Percentiles rank a stretch among this genome's conserved stretches.
Evolutionary conservation across 495 filamentous ascomycete genomes (phyloP).

Genomic region (Annulohypoxylon nitens): DNA sequence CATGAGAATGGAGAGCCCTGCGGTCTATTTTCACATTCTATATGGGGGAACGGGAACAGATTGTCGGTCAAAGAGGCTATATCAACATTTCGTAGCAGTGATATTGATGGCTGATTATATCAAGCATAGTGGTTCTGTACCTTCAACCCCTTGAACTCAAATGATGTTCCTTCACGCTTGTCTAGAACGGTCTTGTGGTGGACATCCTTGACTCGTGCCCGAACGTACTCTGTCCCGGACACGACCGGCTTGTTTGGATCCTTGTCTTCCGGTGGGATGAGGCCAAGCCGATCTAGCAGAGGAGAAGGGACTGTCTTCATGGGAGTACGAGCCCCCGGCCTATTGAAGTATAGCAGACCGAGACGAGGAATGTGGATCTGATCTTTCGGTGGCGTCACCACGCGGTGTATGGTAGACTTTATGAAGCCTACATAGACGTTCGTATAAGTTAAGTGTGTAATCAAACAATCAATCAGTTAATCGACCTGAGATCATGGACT

Average conservation of each 20-base stretch:
- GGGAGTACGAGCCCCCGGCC: slow-evolving; percentile 53
- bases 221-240: slow-evolving; percentile 62
- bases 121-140: slow-evolving; percentile 57
- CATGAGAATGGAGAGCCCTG: too few relatives aligned
- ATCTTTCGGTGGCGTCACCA: slow-evolving; percentile 61
- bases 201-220: slow-evolving; percentile 61
- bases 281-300: slow-evolving; percentile 60
- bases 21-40: too few relatives aligned
- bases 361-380: slow-evolving; percentile 63
- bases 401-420: slow-evolving; percentile 65
- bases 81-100: too few relatives aligned
- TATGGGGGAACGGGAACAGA: too few relatives aligned
- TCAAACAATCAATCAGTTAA: not conserved
- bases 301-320: slow-evolving; percentile 60
- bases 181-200: slow-evolving; percentile 57
- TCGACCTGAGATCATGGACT: not conserved
- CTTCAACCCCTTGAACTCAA: slow-evolving; percentile 60
- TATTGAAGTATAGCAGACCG: slow-evolving; percentile 63
- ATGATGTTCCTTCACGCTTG: slow-evolving; percentile 55
- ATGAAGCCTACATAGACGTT: slow-evolving; percentile 53
- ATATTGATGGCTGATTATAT: not conserved
- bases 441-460: not conserved
- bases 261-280: slow-evolving; percentile 51
- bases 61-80: too few relatives aligned
- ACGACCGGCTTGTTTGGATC: slow-evolving; percentile 47